phyloP scores from a whole-genome alignment of 306 rosid species.

The Leucaena leucocephala region DNA sequence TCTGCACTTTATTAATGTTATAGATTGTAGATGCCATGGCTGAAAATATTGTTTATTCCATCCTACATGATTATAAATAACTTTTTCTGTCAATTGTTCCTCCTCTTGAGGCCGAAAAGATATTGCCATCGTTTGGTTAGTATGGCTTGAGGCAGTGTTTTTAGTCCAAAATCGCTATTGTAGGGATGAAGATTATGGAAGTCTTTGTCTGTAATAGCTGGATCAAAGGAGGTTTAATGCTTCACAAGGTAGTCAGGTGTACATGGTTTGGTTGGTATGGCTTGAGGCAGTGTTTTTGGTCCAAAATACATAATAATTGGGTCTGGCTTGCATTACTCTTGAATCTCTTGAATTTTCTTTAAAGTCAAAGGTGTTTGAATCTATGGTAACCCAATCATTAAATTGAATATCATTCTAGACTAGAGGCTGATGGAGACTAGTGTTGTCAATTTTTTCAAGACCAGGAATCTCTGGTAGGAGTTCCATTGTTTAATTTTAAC shows the following conservation, averaged over 20 bases:
- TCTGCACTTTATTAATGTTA: background rate
- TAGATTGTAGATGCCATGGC: background rate
- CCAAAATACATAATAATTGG: too few relatives aligned
- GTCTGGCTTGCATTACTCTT: background rate
- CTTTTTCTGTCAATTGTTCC: background rate
- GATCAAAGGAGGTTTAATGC: too few relatives aligned
- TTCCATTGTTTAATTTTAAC: background rate
- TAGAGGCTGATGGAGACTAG: background rate
- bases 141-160: background rate
- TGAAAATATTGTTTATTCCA: background rate
- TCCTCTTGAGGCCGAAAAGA: background rate
- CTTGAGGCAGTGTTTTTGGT: background rate
- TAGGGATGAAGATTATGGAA: too few relatives aligned
- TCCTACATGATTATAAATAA: background rate
- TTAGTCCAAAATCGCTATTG: background rate
- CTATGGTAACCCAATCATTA: background rate
- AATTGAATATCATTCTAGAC: background rate
- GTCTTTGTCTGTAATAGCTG: too few relatives aligned
- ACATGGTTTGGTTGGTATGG: background rate
- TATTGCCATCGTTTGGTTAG: background rate
- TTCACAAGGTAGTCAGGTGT: too few relatives aligned
- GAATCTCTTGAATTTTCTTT: too few relatives aligned
- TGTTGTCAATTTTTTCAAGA: background rate
- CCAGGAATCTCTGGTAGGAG: background rate
- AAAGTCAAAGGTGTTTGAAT: background rate